Conservation (phyloP, 129 eudicot species). For the Pseudognaphalium luteoalbum region DNA sequence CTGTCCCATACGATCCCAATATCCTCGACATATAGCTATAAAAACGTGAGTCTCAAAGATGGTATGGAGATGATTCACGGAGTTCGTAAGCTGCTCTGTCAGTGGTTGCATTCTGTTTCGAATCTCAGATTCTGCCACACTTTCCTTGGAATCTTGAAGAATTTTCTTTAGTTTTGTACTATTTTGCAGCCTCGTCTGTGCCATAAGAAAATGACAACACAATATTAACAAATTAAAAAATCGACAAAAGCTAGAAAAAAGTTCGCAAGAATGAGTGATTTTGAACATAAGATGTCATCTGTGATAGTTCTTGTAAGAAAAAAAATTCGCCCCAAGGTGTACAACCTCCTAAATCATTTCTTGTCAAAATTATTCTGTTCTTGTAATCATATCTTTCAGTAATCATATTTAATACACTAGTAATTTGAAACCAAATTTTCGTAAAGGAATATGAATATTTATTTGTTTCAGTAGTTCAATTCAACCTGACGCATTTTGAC, state of each 20-base stretch:
- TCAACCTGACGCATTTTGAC: neutral
- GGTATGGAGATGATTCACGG: constrained; percentile 64
- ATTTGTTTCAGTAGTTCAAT: neutral
- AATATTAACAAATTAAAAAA: neutral
- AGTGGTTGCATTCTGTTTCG: constrained; percentile 71
- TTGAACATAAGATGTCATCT: neutral
- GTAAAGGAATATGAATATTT: too few relatives aligned
- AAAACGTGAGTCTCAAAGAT: constrained; percentile 65
- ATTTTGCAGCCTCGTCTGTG: constrained; percentile 61
- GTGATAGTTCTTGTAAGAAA: neutral
- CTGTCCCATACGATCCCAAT: constrained; percentile 89
- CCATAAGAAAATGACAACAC: constrained; percentile 14
- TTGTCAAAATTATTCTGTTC: neutral
- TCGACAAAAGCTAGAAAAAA: neutral
- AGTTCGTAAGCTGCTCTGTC: constrained; percentile 54
- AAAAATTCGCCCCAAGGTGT: too few relatives aligned
- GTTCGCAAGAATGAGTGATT: neutral
- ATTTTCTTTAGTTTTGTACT: constrained; percentile 74
- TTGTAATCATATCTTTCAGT: neutral
- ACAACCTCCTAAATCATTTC: neutral
- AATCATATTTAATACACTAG: neutral
- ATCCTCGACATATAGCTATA: constrained; percentile 68
- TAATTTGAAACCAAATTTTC: neutral
- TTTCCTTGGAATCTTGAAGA: constrained; percentile 74
- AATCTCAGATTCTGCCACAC: constrained; percentile 59